Base-by-base conservation (phyloP, 371 early-diverging fungal species). In the Mucor velutinosus region DNA sequence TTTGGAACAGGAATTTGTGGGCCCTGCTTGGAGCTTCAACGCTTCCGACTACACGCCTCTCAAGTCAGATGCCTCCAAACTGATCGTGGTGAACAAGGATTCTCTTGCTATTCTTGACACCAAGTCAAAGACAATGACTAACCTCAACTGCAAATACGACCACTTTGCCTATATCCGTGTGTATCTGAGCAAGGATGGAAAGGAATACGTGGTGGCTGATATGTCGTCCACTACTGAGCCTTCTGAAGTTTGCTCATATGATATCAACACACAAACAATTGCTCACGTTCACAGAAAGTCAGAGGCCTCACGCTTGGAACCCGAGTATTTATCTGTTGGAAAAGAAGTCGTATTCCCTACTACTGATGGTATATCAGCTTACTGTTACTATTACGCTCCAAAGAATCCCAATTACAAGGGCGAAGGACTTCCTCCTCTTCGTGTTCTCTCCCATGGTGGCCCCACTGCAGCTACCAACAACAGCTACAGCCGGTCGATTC, bases 371-470 rank as follows among this genome's bases (percentile, higher is more conserved):
- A 74, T 73, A 67, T 71, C 66, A 10, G 89, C 88, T 0, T 91
- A 86, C 45, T 87, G 86, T 15, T 86, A 79, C 51, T 89, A 76
- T 65, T 93, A 92, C 61, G 78, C 83, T 27, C 93, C 93, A 4
- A 83, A 85, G 23, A 92, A 92, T 64, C 83, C 81, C 7, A 71
- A 86, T 23, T 89, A 81, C 65, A 56, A 68, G 14, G 86, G 84
- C 2, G 76, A 74, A 11, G 89, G 82, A 14, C 75, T 82, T 33
- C 92, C 93, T 15, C 92, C 93, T 17, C 74, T 92, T 32, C 79
- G 89, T 27, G 87, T 92, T 14, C 62, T 89, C 29, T 84, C 85
- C 35, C 93, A 93, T 58, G 93, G 93, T 30, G 93, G 93, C 0
- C 93, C 93, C 3, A 92, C 91, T 2, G 23, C 74, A 1, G 64